Percentiles rank a stretch among this genome's conserved stretches.
These are phyloP conservation scores for Brettanomyces bruxellensis DNA, from an alignment of 805 yeast genomes.

Conservation along the genomic window DNA sequence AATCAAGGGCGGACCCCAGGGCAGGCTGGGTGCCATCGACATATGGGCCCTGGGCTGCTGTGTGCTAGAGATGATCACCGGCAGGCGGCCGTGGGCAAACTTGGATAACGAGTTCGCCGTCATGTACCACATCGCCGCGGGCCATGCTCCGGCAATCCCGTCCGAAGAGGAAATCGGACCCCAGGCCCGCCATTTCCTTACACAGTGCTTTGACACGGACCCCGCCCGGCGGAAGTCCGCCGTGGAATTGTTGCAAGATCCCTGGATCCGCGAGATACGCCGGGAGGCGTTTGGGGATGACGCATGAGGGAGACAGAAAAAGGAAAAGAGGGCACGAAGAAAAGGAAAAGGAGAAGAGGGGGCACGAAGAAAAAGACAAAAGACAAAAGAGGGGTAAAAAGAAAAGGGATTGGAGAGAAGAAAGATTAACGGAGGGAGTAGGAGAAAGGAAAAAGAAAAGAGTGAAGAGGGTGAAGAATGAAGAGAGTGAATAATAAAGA, in stretches of 20 bases:
- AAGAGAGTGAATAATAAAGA: too few relatives aligned
- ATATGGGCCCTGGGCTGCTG: slow-evolving; percentile 98
- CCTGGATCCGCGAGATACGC: slow-evolving; percentile 76
- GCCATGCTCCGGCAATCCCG: slow-evolving; percentile 84
- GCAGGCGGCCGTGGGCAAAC: slow-evolving; percentile 93
- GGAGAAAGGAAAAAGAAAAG: too few relatives aligned
- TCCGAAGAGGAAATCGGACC: slow-evolving; percentile 65
- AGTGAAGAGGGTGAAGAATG: too few relatives aligned
- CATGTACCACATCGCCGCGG: slow-evolving; percentile 97
- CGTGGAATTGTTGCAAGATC: slow-evolving; percentile 74
- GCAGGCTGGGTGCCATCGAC: slow-evolving; percentile 62
- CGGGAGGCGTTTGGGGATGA: slow-evolving; percentile 52
- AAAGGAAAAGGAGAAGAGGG: not conserved
- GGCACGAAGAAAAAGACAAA: not conserved
- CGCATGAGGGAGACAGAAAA: slow-evolving; percentile 10
- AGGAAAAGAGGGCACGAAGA: not conserved
- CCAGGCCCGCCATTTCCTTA: slow-evolving; percentile 62
- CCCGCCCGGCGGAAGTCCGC: slow-evolving; percentile 79
- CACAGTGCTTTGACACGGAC: slow-evolving; percentile 72
- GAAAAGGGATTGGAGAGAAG: not conserved
- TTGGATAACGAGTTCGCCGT: slow-evolving; percentile 97
- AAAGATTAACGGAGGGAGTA: not conserved
- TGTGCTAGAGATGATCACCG: slow-evolving; percentile 93
- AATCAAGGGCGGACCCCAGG: slow-evolving; percentile 64
- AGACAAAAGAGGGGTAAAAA: not conserved